Conservation (phyloP, 768 basidiomycete genomes). For the Porphyrellus cyaneotinctus region DNA sequence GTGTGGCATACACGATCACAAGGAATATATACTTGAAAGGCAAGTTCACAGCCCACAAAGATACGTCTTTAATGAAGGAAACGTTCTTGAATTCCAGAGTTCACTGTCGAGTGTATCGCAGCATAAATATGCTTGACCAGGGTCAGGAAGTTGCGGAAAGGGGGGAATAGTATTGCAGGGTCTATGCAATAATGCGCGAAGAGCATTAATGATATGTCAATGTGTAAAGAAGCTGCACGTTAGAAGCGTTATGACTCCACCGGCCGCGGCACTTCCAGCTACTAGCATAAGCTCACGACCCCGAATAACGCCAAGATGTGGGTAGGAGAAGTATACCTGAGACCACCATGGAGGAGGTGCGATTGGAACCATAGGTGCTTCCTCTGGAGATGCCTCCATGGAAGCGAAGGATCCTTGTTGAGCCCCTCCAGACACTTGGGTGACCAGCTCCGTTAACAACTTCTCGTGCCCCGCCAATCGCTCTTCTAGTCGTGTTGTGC, state of each 20-base stretch:
- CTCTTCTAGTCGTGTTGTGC: conserved; percentile 44
- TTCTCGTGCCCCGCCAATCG: conserved; percentile 48
- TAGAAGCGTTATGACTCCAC: conserved; percentile 26
- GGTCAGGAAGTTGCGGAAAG: conserved; percentile 4
- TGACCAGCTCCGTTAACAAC: conserved; percentile 29
- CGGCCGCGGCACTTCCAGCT: conserved; percentile 27
- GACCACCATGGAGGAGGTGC: conserved; percentile 9
- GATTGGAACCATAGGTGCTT: background rate
- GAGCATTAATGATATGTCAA: conserved; percentile 11
- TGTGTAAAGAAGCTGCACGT: conserved; percentile 15
- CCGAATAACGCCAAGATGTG: conserved; percentile 6
- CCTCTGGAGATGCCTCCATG: conserved; percentile 2
- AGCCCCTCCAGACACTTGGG: conserved; percentile 11
- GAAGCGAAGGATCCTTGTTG: conserved; percentile 6
- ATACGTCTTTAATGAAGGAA: background rate
- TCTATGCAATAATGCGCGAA: background rate
- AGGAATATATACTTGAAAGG: conserved; percentile 49
- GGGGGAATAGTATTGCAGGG: conserved; percentile 1
- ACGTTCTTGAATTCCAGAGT: conserved; percentile 14
- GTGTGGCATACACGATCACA: conserved; percentile 37
- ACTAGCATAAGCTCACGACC: conserved; percentile 26
- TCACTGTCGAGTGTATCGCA: conserved; percentile 31
- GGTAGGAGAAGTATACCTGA: conserved; percentile 7
- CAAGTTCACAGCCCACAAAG: conserved; percentile 8
- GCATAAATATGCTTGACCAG: conserved; percentile 8